Base-by-base conservation (phyloP, 1,284 basidiomycete genomes). In the Moniliophthora roreri region DNA sequence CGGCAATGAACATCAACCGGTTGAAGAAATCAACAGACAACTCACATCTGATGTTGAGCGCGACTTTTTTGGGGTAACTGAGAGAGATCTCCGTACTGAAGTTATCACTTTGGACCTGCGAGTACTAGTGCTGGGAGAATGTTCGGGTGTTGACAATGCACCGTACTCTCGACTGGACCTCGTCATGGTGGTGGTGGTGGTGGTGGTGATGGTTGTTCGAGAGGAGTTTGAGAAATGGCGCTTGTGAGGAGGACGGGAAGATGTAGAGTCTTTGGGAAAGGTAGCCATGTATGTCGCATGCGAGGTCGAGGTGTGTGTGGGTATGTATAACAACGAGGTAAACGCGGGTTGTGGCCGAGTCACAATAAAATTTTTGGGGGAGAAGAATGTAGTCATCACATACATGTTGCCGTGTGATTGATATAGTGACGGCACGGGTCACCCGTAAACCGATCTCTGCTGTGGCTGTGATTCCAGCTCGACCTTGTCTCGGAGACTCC, bases 81-180 rank as follows among this genome's bases (percentile, higher is more conserved):
- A 78, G 59, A 66, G 55, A 5, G 76, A 73, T 18, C 73, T 68
- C 42, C 68, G 70, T 49, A 81, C 70, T 24, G 74, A 74, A 47
- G 66, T 69, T 66, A 80, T 73, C 51, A 80, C 67, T 53, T 71
- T 74, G 23, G 74, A 74, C 21, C 67, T 53, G 15, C 42, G 55
- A 16, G 42, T 37, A 47, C 49, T 48, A 48, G 40, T 39, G 38
- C 11, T 35, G 11, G 41, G 16, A 24, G 52, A 20, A 13, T 28
- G 7, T 15, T 38, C 26, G 23, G 52, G 13, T 11, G 56, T 40
- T 15, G 45, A 38, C 34, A 40, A 34, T 8, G 35, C 9, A 16
- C n/a, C 15, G n/a, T 26, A 42, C 9, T 13, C 26, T 9, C 18
- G 37, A 41, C 11, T 28, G 20, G 11, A 36, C 32, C n/a, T 26